A percentile compares a stretch with the other conserved stretches of the same genome.
These are phyloP conservation scores for Cucurbita maxima DNA, from an alignment of 306 rosid genomes.

Conservation along the genomic window DNA sequence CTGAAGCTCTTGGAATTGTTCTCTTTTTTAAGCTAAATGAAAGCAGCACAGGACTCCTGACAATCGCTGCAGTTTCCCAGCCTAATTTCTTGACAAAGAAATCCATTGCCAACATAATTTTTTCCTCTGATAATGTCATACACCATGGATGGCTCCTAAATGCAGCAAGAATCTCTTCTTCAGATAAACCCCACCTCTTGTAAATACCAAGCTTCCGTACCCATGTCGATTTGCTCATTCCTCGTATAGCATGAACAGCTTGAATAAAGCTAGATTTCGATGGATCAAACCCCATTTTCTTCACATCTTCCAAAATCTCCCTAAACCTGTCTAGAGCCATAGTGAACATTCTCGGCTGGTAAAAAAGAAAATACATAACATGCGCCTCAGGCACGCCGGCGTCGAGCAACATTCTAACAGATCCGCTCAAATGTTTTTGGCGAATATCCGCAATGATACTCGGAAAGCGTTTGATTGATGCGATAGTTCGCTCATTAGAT, in stretches of 20 bases:
- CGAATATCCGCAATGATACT: background rate
- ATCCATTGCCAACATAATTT: conserved; percentile 16
- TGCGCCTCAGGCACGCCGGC: conserved; percentile 12
- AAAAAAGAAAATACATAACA: background rate
- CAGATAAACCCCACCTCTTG: conserved; percentile 36
- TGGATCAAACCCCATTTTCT: conserved; percentile 19
- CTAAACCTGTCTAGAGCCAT: background rate
- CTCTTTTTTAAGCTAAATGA: conserved; percentile 18
- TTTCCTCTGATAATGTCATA: conserved; percentile 17
- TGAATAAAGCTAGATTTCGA: background rate
- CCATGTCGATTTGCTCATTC: conserved; percentile 14
- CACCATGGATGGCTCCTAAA: conserved; percentile 23
- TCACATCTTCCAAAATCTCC: conserved; percentile 12
- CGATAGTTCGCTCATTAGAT: conserved; percentile 6
- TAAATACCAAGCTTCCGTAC: conserved; percentile 13
- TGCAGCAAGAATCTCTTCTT: conserved; percentile 7
- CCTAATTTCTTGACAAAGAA: conserved; percentile 23
- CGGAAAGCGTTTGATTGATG: background rate
- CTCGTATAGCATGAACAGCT: conserved; percentile 8
- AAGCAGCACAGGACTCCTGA: background rate
- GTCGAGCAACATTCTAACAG: conserved; percentile 12
- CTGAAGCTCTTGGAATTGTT: conserved; percentile 27
- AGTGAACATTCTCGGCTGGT: conserved; percentile 5
- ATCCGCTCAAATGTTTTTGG: background rate
- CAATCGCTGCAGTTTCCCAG: conserved; percentile 19